Evolutionary conservation across 2,329 filamentous ascomycete genomes (phyloP).

Genomic region (Fusarium verticillioides): DNA sequence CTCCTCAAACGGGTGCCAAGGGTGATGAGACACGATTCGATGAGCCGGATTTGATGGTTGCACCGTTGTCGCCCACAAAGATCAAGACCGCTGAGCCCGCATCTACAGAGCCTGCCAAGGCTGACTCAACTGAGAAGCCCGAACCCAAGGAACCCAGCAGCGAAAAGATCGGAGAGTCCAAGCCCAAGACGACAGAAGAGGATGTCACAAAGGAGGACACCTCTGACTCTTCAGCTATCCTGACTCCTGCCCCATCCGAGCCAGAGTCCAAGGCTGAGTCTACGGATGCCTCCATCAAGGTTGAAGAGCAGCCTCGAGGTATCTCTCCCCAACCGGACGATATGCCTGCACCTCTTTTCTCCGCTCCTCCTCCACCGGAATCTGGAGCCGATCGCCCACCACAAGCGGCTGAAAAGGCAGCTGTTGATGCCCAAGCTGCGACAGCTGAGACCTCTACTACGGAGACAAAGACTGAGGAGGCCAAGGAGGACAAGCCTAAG

Average conservation of each 20-base stretch:
- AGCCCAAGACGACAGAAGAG: background rate
- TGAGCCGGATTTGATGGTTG: conserved; percentile 67
- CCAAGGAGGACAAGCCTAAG: conserved; percentile 5
- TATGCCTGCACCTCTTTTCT: conserved; percentile 71
- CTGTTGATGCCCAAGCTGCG: conserved; percentile 5
- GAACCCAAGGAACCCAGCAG: conserved; percentile 16
- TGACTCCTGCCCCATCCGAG: conserved; percentile 41
- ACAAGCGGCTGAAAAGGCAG: conserved; percentile 31
- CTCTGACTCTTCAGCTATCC: conserved; percentile 35
- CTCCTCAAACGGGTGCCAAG: conserved; percentile 71
- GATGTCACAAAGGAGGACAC: conserved; percentile 20
- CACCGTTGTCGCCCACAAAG: conserved; percentile 66
- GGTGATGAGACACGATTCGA: conserved; percentile 63
- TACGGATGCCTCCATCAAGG: conserved; percentile 20
- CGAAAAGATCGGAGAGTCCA: conserved; percentile 3
- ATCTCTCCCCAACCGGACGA: conserved; percentile 72
- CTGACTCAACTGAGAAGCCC: conserved; percentile 12
- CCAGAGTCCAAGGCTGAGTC: conserved; percentile 33
- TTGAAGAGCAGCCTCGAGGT: conserved; percentile 35
- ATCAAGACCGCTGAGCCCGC: conserved; percentile 44
- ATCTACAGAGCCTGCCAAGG: conserved; percentile 29
- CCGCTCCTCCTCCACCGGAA: conserved; percentile 46
- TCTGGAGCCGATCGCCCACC: conserved; percentile 42
- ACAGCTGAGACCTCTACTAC: background rate
- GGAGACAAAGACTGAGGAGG: conserved; percentile 11